Conservation (phyloP, 1,139 yeast species). For the Hemisphaericaspora lyxosophila region DNA sequence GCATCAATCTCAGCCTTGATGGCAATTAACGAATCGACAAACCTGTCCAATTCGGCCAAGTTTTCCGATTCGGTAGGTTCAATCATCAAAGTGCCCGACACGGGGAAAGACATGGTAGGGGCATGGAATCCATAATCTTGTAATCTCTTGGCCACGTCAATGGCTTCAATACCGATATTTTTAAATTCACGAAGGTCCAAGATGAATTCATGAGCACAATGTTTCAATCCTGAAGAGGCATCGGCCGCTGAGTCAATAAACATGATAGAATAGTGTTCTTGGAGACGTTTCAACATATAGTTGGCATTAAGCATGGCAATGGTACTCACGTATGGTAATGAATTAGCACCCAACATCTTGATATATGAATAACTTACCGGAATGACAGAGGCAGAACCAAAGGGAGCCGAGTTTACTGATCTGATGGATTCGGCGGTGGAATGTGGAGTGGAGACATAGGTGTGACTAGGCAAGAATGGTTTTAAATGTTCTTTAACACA, state of each 20-base stretch:
- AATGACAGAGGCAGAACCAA: slow-evolving; percentile 89
- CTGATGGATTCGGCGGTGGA: slow-evolving; percentile 57
- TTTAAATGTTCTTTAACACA: slow-evolving; percentile 84
- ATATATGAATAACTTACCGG: slow-evolving; percentile 95
- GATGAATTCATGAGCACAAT: slow-evolving; percentile 96
- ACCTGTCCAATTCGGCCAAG: slow-evolving; percentile 82
- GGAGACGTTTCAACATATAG: slow-evolving; percentile 82
- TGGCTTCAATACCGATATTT: slow-evolving; percentile 81
- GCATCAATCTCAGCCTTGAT: slow-evolving; percentile 82
- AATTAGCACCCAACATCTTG: slow-evolving; percentile 85
- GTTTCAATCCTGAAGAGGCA: slow-evolving; percentile 51
- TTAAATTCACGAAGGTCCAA: slow-evolving; percentile 87
- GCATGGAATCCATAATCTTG: slow-evolving; percentile 99
- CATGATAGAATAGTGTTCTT: slow-evolving; percentile 69
- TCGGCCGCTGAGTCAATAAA: slow-evolving; percentile 56
- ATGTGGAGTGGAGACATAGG: slow-evolving; percentile 59
- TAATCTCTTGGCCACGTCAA: slow-evolving; percentile 92
- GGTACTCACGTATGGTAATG: slow-evolving; percentile 80
- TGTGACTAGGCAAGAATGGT: slow-evolving; percentile 82
- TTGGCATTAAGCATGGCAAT: slow-evolving; percentile 94
- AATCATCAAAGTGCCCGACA: slow-evolving; percentile 94
- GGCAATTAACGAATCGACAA: slow-evolving; percentile 80
- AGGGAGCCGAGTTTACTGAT: slow-evolving; percentile 91
- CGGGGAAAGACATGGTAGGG: slow-evolving; percentile 98
- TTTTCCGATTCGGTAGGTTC: slow-evolving; percentile 98